Evolutionary conservation across 2,329 filamentous ascomycete species (phyloP), one percentile per base, ranked within the genome.

Genomic region (Fusarium subglutinans): DNA sequence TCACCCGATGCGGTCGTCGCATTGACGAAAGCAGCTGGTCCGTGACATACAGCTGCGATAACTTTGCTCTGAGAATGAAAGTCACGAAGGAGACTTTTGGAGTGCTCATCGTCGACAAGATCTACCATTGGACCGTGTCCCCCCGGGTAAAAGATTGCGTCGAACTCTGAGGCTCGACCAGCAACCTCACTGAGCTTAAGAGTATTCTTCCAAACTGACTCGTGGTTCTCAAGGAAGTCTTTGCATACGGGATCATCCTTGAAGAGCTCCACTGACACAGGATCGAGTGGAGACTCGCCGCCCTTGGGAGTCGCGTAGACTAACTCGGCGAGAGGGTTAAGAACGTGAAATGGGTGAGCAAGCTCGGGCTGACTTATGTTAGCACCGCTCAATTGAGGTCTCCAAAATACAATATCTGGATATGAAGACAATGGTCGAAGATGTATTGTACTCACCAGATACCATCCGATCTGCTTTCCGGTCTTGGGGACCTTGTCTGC

Each of bases 401-500:
- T 8, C 2, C 1, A 13, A 0, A 12, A 15, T 8, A 18, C 7
- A n/a, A 17, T 9, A 11, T 26, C 9, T 10, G 13, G 13, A 2
- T 45, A 12, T 24, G 1, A 6, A n/a, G 11, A 30, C 11, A 30
- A 30, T 12, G 30, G 11, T 5, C 4, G 4, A 30, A 4, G 11
- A 30, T 12, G 11, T 12, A 30, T 30, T 30, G 30, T 12, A 30
- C 59, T 57, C 2, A 62, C 59, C 9, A 62, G 15, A 22, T 30
- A 62, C 59, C 59, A 62, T n/a, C 59, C 59, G 9, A 62, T 62
- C 7, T 44, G 50, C 8, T 62, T 62, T 4, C 50, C 50, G 1
- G 59, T 62, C 20, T 44, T 62, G 0, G 50, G 58, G n/a, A 56
- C 59, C 6, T 57, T 62, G 6, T 44, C 33, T 2, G 59, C 33